Conservation (phyloP, 345 rosid genomes). For the Schrenkiella parvula region DNA sequence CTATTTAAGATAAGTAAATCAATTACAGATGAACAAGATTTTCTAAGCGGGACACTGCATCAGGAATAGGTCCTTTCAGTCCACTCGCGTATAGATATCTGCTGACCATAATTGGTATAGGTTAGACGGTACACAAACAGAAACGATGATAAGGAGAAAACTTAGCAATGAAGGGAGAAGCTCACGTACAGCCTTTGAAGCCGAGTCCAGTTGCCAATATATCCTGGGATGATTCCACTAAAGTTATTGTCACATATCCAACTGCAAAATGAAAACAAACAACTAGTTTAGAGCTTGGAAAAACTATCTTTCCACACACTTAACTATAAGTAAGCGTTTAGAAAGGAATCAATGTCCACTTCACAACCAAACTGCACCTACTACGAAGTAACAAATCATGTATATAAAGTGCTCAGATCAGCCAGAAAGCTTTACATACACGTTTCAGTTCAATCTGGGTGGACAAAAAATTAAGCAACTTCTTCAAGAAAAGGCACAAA, state of each 20-base stretch:
- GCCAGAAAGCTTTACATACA: not conserved
- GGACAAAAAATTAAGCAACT: not conserved
- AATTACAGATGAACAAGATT: slow-evolving; percentile 36
- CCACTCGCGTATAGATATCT: slow-evolving; percentile 48
- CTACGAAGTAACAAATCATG: not conserved
- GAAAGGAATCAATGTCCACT: not conserved
- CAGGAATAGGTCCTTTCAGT: slow-evolving; percentile 46
- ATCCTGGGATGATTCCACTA: slow-evolving; percentile 55
- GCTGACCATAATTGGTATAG: not conserved
- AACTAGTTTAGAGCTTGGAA: not conserved
- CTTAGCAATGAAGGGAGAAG: not conserved
- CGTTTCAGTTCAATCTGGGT: not conserved
- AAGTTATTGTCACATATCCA: slow-evolving; percentile 69
- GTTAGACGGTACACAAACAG: not conserved
- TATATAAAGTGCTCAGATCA: not conserved
- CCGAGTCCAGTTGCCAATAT: slow-evolving; percentile 51
- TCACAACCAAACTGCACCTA: not conserved
- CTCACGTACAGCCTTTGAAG: slow-evolving; percentile 52
- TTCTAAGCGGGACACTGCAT: slow-evolving; percentile 29
- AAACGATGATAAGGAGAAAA: not conserved
- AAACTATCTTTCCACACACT: not conserved
- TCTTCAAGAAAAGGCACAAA: not conserved
- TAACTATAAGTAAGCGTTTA: not conserved
- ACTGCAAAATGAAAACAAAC: slow-evolving; percentile 35
- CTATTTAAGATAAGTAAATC: not conserved